Base-by-base conservation (phyloP, 495 filamentous ascomycete genomes). In the Neurospora sp. region DNA sequence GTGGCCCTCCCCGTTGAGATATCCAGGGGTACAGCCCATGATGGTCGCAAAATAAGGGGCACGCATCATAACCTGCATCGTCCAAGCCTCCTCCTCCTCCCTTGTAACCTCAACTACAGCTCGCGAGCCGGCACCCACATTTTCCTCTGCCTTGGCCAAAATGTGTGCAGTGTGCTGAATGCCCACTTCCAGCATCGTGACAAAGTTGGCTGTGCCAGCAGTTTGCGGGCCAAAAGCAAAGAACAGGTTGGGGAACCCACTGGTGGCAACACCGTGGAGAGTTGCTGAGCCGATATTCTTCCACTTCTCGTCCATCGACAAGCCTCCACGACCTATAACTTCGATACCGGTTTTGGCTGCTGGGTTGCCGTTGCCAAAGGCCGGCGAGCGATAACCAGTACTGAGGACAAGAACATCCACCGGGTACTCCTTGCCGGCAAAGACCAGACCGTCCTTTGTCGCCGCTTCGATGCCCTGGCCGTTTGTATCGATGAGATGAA, bases 191-290 rank as follows among this genome's bases (percentile, higher is more conserved):
- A 88, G 74, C 27, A 77, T 78, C 71, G 82, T 82, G 9, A 77
- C 74, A 42, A 82, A 82, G 77, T 88, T 89, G 2, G 78, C 78
- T 53, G 74, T 80, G 41, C 77, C 71, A 37, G 74, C 79, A 0
- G 78, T 70, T 77, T 91, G 88, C 22, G 72, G 69, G 0, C 79
- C 61, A 27, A 82, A 82, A 0, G 81, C 69, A 69, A 83, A 84
- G 78, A 89, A 88, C 16, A 89, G 74, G 71, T 89, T 89, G 31
- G 88, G 88, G 71, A 89, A 89, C 5, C 81, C 82, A 71, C 75
- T 73, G 10, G 75, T 79, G 8, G 79, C 73, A 0, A 85, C 76
- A 12, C 87, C 88, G 77, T 89, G 85, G 8, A 88, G 79, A 0
- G 86, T 88, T 12, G 78, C 73, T 2, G 79, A 73, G 31, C 81